These are phyloP conservation scores for Xylariaceae sp. DNA, from an alignment of 2,329 filamentous ascomycete genomes.

Conservation along the genomic window DNA sequence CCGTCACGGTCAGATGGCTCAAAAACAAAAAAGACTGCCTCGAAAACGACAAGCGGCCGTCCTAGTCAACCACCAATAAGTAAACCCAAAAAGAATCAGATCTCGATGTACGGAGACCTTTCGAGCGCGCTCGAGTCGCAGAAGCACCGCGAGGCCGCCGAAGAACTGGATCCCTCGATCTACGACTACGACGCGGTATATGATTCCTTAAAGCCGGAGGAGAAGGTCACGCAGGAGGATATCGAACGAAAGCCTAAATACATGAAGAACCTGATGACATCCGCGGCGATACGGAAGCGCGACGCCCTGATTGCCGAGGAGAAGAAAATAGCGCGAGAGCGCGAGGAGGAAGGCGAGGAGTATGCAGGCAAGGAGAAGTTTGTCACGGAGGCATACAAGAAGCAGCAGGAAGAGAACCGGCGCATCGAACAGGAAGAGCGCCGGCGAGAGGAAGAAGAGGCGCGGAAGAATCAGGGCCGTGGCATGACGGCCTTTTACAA, in stretches of 20 bases:
- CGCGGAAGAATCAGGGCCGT: constrained; percentile 59
- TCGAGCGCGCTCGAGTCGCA: constrained; percentile 61
- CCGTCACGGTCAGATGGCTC: constrained; percentile 24
- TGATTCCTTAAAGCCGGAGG: constrained; percentile 67
- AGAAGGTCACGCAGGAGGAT: constrained; percentile 48
- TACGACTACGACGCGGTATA: constrained; percentile 85
- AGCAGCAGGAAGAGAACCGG: constrained; percentile 72
- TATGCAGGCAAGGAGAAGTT: constrained; percentile 82
- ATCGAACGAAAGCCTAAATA: constrained; percentile 68
- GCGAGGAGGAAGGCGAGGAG: constrained; percentile 75
- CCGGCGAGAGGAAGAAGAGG: constrained; percentile 59
- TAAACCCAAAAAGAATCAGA: constrained; percentile 41
- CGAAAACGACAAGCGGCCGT: constrained; percentile 30
- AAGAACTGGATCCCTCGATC: constrained; percentile 65
- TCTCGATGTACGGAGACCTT: constrained; percentile 58
- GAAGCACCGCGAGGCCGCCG: constrained; percentile 60
- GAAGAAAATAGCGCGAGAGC: constrained; percentile 71
- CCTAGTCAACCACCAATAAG: constrained; percentile 41
- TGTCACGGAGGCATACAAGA: constrained; percentile 77
- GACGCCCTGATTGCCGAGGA: constrained; percentile 76
- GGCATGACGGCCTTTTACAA: constrained; percentile 79
- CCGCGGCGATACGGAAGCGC: constrained; percentile 71
- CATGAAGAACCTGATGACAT: constrained; percentile 68
- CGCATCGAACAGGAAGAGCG: constrained; percentile 68
- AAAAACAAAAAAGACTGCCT: constrained; percentile 31